These are phyloP conservation scores for Dalbergia oliveri DNA, from an alignment of 306 rosid species.

Conservation along the genomic window DNA sequence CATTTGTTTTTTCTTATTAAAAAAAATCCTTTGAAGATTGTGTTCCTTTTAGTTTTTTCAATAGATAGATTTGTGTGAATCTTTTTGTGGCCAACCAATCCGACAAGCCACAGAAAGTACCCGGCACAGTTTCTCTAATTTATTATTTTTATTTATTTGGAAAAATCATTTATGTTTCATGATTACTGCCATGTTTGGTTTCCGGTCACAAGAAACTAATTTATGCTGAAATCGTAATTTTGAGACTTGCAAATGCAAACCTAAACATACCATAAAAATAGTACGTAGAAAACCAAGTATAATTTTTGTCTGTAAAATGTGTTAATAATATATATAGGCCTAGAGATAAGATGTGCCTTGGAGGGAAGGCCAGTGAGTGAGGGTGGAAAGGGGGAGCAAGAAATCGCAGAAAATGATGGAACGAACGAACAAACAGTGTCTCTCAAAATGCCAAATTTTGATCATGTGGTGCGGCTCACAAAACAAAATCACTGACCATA, in stretches of 20 bases:
- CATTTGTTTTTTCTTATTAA: not conserved
- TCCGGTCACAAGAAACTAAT: no score
- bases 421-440: conserved; percentile 27
- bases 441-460: conserved; percentile 44
- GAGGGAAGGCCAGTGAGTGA: conserved; percentile 37
- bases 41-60: conserved; percentile 23
- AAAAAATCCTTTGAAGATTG: conserved; percentile 39
- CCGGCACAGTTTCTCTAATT: conserved; percentile 53
- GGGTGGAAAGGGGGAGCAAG: conserved; percentile 20
- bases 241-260: no score
- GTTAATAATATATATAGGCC: not conserved
- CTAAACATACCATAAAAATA: no score
- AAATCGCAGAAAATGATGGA: conserved; percentile 63
- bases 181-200: no score
- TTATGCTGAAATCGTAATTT: no score
- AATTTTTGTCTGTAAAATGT: not conserved
- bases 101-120: conserved; percentile 79
- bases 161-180: not conserved
- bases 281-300: not conserved
- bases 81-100: conserved; percentile 82
- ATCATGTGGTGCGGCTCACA: conserved; percentile 40
- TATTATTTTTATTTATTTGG: conserved; percentile 1
- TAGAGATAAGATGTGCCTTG: conserved; percentile 36
- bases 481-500: conserved; percentile 35
- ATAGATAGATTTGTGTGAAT: conserved; percentile 39